phyloP scores from a whole-genome alignment of 805 yeast genomes.

The Candida patagonica region DNA sequence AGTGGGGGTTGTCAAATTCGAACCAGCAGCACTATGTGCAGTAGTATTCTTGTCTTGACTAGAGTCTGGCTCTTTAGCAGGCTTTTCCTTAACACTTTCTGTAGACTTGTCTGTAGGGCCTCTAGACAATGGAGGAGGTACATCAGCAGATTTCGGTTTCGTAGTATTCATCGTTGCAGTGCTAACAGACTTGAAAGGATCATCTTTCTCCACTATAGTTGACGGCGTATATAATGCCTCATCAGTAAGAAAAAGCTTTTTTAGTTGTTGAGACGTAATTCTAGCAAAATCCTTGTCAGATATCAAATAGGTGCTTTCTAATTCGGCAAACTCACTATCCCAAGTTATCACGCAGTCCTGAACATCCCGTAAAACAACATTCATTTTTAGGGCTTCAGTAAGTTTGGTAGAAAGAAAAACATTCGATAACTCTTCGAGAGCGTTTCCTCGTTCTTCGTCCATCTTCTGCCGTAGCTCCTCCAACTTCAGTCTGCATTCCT shows the following conservation, averaged over 20 bases:
- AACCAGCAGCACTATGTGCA: no score
- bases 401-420: conserved; percentile 49
- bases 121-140: no score
- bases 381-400: conserved; percentile 60
- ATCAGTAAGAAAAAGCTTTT: conserved; percentile 55
- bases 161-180: no score
- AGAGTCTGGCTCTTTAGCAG: no score
- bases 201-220: conserved; percentile 10
- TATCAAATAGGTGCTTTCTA: conserved; percentile 73
- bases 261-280: conserved; percentile 80
- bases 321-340: conserved; percentile 75
- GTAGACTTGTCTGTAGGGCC: no score
- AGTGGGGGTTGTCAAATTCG: no score
- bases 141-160: no score
- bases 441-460: conserved; percentile 39
- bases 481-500: conserved; percentile 55
- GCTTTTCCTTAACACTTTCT: no score
- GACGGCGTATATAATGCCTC: neutral
- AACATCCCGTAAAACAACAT: conserved; percentile 55
- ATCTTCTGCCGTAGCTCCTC: conserved; percentile 48
- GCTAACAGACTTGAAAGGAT: neutral
- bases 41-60: no score
- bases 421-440: conserved; percentile 38
- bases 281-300: conserved; percentile 87
- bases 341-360: conserved; percentile 80